Evolutionary conservation across 768 basidiomycete species (phyloP).

Genomic region (Lenzites betulinus): DNA sequence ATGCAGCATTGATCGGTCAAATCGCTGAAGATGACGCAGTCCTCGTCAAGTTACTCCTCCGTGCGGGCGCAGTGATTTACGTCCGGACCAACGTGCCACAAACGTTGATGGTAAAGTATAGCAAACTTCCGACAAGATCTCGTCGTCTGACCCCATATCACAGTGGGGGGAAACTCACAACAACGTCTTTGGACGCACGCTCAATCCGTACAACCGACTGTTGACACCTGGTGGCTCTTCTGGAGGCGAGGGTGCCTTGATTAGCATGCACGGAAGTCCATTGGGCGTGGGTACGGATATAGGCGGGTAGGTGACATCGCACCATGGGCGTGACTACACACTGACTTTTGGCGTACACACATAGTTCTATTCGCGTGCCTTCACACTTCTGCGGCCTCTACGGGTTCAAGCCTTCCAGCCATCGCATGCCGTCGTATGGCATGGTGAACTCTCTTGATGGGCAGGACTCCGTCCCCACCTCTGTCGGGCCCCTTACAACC

Average conservation of each 20-base stretch:
- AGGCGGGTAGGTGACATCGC: slow-evolving; percentile 55
- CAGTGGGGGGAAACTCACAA: slow-evolving; percentile 50
- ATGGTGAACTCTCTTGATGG: slow-evolving; percentile 68
- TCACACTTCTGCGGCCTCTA: slow-evolving; percentile 66
- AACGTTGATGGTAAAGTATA: slow-evolving; percentile 38
- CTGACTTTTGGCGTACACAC: no score
- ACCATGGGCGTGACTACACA: background rate
- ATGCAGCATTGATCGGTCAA: slow-evolving; percentile 52
- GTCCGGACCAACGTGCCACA: slow-evolving; percentile 24
- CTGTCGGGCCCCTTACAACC: slow-evolving; percentile 39
- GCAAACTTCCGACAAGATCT: background rate
- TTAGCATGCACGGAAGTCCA: slow-evolving; percentile 51
- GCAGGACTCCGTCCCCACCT: slow-evolving; percentile 50
- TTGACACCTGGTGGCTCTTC: slow-evolving; percentile 61
- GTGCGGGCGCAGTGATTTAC: slow-evolving; percentile 47
- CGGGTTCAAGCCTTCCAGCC: slow-evolving; percentile 63
- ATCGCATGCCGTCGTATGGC: slow-evolving; percentile 69
- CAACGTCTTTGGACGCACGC: slow-evolving; percentile 44
- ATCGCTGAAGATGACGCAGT: slow-evolving; percentile 46
- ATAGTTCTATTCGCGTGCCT: slow-evolving; percentile 64
- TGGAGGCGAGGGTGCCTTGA: slow-evolving; percentile 79
- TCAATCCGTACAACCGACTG: slow-evolving; percentile 40
- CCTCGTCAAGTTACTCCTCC: slow-evolving; percentile 49
- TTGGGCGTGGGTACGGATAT: slow-evolving; percentile 80
- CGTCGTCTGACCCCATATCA: background rate